Conservation (phyloP, 2,329 filamentous ascomycete species). For the Helotiales sp. region DNA sequence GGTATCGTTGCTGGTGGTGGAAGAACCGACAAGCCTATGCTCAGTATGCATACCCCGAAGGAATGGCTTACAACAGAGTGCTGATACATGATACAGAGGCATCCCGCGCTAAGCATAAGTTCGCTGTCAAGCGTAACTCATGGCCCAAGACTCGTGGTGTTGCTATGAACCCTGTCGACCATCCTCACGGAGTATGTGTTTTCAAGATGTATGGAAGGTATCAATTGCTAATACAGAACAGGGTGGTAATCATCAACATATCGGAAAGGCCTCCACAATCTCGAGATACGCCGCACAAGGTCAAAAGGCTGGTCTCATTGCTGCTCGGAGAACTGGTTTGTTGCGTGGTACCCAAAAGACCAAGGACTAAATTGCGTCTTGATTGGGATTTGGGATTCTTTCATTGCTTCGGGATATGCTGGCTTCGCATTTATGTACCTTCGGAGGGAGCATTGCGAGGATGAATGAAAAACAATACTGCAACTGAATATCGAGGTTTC, state of each 20-base stretch:
- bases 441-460: constrained; percentile 35
- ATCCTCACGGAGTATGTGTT: constrained; percentile 76
- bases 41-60: constrained; percentile 61
- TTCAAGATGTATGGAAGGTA: not conserved
- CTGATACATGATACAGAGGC: constrained; percentile 70
- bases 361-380: constrained; percentile 72
- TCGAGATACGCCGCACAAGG: constrained; percentile 95
- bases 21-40: constrained; percentile 98
- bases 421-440: constrained; percentile 38
- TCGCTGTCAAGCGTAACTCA: constrained; percentile 99
- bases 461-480: constrained; percentile 30
- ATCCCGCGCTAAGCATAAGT: constrained; percentile 99
- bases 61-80: constrained; percentile 14
- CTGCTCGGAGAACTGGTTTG: constrained; percentile 98
- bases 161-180: constrained; percentile 99
- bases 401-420: constrained; percentile 35
- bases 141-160: constrained; percentile 99
- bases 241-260: constrained; percentile 97
- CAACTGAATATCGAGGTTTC: not conserved
- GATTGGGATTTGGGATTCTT: constrained; percentile 27
- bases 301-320: constrained; percentile 99
- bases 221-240: constrained; percentile 44
- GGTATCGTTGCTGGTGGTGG: constrained; percentile 99
- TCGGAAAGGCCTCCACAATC: constrained; percentile 97
- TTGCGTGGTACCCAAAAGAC: constrained; percentile 99